Evolutionary conservation across 345 rosid genomes (phyloP), one percentile per base, ranked within the genome.

Genomic region (Syzygium aromaticum): DNA sequence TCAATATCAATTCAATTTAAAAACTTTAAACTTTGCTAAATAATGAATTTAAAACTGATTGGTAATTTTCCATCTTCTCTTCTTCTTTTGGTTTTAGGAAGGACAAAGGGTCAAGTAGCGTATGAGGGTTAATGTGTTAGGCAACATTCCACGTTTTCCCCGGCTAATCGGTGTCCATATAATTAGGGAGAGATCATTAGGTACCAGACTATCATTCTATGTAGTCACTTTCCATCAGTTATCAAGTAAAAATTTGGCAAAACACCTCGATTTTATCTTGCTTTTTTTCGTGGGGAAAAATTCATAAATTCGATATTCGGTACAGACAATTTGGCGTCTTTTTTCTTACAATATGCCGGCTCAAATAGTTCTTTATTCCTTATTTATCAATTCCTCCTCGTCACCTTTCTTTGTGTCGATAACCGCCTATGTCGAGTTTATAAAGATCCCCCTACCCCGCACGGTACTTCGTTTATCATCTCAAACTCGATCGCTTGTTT

Each of bases 41-140:
- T 4, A 30, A 16, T 0, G 6, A 0, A 67, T 28, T 67, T 67
- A 38, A 30, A 16, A 21, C 0, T 2, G 12, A 67, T 64, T 1
- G 11, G 23, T 17, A 4, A 17, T 30, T 8, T 28, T 8, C 25
- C 59, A 7, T 16, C 77, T 8, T 1, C 17, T 30, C 33, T 67
- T 67, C 23, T 67, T 67, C 12, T 67, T 67, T 67, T 8, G 23
- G 43, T 0, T 0, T 30, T 30, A 30, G 38, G 43, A 3, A 64
- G 0, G 22, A 38, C 3, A 49, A 19, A 5, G 22, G 49, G 80
- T 33, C 80, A 33, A 9, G 7, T 1, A 2, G 46, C 78, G 8
- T 64, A 17, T 30, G 9, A 33, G 25, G 25, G 22, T 19, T 33
- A 25, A 73, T 73, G 43, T 4, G 80, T 8, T 33, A 8, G 23